phyloP scores from a whole-genome alignment of 2,329 filamentous ascomycete genomes.

The Tolypocladium guangdongense region DNA sequence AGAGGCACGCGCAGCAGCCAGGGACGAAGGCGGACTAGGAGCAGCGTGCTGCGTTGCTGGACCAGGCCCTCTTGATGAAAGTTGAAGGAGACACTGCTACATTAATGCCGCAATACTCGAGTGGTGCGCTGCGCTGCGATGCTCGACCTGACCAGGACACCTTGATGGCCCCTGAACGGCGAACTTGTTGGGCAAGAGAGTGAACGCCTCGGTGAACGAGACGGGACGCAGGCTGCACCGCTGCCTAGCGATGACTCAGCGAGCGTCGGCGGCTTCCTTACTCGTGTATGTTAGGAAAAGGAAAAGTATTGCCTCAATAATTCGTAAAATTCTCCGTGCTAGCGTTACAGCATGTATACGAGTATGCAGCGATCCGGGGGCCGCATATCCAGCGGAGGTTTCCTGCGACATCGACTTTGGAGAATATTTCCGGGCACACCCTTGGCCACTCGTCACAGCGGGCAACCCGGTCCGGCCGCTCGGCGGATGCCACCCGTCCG shows the following conservation, averaged over 20 bases:
- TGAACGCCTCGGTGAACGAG: neutral
- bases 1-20: neutral
- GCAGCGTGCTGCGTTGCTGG: neutral
- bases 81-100: neutral
- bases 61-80: neutral
- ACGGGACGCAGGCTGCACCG: neutral
- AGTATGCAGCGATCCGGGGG: neutral
- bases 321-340: neutral
- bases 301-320: neutral
- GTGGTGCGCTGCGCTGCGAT: too few species aligned
- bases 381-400: neutral
- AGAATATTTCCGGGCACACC: neutral
- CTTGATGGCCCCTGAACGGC: neutral
- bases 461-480: neutral
- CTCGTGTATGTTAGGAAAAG: neutral
- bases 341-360: neutral
- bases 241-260: neutral
- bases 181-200: neutral
- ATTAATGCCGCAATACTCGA: neutral
- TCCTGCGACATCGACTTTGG: neutral
- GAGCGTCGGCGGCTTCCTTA: neutral
- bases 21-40: neutral
- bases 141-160: too few species aligned
- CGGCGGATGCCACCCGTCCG: neutral
- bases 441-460: neutral